phyloP scores from a whole-genome alignment of 176 grass and related monocot genomes.

The Ampelocalamus luodianensis region DNA sequence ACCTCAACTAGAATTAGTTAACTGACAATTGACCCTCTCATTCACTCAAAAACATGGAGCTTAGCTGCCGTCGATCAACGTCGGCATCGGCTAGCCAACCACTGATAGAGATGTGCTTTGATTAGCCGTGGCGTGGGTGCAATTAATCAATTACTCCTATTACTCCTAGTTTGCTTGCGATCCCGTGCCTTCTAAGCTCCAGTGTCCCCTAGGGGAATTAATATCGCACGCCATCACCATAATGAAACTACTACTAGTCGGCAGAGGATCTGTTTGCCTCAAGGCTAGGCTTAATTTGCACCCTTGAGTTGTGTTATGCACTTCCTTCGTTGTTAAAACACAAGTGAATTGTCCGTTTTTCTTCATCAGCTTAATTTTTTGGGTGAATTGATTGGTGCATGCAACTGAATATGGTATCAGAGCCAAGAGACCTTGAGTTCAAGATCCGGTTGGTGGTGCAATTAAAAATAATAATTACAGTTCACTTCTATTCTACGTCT shows the following conservation, averaged over 20 bases:
- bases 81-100: slow-evolving; percentile 32
- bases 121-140: slow-evolving; percentile 37
- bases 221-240: not conserved
- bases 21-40: slow-evolving; percentile 6
- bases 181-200: slow-evolving; percentile 42
- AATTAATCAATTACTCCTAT: not conserved
- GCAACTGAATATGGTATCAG: too few species aligned
- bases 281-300: not conserved
- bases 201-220: not conserved
- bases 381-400: too few species aligned
- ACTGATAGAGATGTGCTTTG: slow-evolving; percentile 18
- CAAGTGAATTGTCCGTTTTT: too few species aligned
- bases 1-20: slow-evolving; percentile 12
- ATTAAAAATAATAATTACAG: too few species aligned
- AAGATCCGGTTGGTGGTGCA: too few species aligned
- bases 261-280: not conserved
- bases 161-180: not conserved
- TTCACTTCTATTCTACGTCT: too few species aligned
- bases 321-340: too few species aligned
- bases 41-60: not conserved
- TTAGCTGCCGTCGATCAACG: not conserved
- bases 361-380: too few species aligned
- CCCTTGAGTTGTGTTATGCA: not conserved
- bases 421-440: too few species aligned
- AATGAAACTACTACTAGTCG: not conserved